A percentile compares a stretch with the other conserved stretches of the same genome.
phyloP scores from a whole-genome alignment of 768 basidiomycete genomes.

The Psilocybe azurescens region DNA sequence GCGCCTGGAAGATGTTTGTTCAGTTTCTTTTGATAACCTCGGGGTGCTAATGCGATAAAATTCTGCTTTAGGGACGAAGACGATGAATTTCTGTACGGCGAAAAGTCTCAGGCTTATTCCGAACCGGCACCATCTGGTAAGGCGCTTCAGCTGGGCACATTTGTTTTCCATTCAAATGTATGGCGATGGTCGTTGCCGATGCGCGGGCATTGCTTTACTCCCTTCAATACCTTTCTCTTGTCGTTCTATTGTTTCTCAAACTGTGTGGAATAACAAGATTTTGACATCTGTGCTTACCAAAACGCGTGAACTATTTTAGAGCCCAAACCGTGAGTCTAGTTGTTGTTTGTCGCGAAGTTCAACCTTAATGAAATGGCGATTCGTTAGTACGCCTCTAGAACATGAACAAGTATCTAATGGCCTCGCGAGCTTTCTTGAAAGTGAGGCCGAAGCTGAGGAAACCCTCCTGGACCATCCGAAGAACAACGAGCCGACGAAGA shows the following conservation, averaged over 20 bases:
- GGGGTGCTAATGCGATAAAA: not conserved
- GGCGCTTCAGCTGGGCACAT: conserved; percentile 30
- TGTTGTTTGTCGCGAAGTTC: conserved; percentile 20
- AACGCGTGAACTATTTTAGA: conserved; percentile 51
- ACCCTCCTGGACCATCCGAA: conserved; percentile 5
- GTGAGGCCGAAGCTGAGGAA: conserved; percentile 35
- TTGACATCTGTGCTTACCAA: conserved; percentile 39
- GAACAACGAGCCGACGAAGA: conserved; percentile 39
- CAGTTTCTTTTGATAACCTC: not conserved
- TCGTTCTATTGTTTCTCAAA: conserved; percentile 35
- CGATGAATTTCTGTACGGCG: conserved; percentile 81
- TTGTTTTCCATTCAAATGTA: conserved; percentile 8
- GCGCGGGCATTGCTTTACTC: not conserved
- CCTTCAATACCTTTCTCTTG: conserved; percentile 30
- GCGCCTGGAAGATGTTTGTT: conserved; percentile 5
- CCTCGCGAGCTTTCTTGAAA: conserved; percentile 54
- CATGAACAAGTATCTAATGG: conserved; percentile 50
- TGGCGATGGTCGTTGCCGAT: not conserved
- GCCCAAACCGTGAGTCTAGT: conserved; percentile 65
- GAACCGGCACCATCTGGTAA: conserved; percentile 52
- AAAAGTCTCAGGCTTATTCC: conserved; percentile 41
- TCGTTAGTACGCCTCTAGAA: conserved; percentile 43
- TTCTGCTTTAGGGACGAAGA: conserved; percentile 69
- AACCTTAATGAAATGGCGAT: conserved; percentile 20
- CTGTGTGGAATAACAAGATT: conserved; percentile 40